Evolutionary conservation across 2,329 filamentous ascomycete species (phyloP).

Genomic region (Ophiostoma perfectum): DNA sequence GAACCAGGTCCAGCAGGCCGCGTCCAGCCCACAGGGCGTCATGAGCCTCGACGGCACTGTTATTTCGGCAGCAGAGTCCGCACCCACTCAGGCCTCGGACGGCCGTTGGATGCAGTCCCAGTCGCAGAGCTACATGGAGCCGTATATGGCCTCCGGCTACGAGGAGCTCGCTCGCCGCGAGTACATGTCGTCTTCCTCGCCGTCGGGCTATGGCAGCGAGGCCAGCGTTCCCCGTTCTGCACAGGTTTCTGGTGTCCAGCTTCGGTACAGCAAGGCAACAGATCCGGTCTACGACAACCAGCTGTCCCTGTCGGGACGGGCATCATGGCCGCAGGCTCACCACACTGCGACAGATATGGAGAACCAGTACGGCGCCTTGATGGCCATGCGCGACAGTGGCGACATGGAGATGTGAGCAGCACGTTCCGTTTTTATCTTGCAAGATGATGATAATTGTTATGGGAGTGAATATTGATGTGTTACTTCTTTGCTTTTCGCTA

Average conservation of each 20-base stretch:
- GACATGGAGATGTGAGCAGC: constrained; percentile 25
- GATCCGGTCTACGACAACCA: constrained; percentile 62
- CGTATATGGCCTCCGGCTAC: constrained; percentile 81
- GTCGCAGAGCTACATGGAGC: constrained; percentile 54
- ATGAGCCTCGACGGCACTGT: not conserved
- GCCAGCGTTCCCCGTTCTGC: constrained; percentile 16
- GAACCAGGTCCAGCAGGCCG: constrained; percentile 14
- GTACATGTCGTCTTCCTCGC: constrained; percentile 42
- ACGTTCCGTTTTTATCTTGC: too few species aligned
- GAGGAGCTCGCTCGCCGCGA: constrained; percentile 62
- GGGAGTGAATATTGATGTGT: too few species aligned
- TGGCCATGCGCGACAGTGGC: constrained; percentile 27
- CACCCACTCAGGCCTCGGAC: constrained; percentile 47
- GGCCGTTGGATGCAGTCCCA: constrained; percentile 45
- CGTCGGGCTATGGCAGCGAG: constrained; percentile 11
- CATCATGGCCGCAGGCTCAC: constrained; percentile 45
- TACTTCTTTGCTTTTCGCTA: not conserved
- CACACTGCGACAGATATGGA: constrained; percentile 62
- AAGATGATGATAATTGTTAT: too few species aligned
- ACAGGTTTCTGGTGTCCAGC: constrained; percentile 17
- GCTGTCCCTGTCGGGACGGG: constrained; percentile 22
- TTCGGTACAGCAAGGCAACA: constrained; percentile 50
- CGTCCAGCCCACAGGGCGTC: too few species aligned
- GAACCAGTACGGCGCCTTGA: constrained; percentile 59
- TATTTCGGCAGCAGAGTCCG: constrained; percentile 15